Conservation (phyloP, 169 alveolate genomes). For the Plasmodium malariae region DNA sequence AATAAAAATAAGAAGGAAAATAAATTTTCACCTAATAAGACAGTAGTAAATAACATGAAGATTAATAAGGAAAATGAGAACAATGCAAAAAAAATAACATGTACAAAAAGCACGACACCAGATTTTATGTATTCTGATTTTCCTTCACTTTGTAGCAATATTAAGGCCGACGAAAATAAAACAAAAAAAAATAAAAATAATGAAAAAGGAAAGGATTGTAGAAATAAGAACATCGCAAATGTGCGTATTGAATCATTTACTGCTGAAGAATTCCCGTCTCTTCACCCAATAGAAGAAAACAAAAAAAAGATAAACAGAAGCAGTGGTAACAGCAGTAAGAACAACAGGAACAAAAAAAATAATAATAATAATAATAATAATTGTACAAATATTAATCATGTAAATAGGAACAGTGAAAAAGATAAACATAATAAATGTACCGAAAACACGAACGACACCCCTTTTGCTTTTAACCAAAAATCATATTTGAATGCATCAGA, state of each 20-base stretch:
- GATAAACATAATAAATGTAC: not conserved
- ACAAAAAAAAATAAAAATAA: not conserved
- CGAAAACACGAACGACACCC: not conserved
- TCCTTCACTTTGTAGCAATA: constrained; percentile 1
- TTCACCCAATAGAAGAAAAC: not conserved
- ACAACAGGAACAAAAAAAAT: constrained; percentile 10
- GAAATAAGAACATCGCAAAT: not conserved
- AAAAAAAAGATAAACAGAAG: not conserved
- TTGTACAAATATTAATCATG: not conserved
- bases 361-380: constrained; percentile 4
- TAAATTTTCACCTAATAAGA: not conserved
- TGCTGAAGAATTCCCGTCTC: constrained; percentile 36
- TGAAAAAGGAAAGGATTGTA: not conserved
- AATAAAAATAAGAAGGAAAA: constrained; percentile 9
- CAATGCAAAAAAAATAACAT: not conserved
- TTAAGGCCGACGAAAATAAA: not conserved
- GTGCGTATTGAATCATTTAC: constrained; percentile 11
- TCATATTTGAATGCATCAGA: constrained; percentile 31
- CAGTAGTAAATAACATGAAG: constrained; percentile 1
- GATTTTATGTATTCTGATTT: constrained; percentile 12
- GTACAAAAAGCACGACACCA: not conserved
- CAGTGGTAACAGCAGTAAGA: not conserved
- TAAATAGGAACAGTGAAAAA: not conserved
- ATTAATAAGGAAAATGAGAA: constrained; percentile 13
- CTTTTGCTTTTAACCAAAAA: not conserved